Conservation (phyloP, 2,329 filamentous ascomycete species). For the Cladosporium sp. region DNA sequence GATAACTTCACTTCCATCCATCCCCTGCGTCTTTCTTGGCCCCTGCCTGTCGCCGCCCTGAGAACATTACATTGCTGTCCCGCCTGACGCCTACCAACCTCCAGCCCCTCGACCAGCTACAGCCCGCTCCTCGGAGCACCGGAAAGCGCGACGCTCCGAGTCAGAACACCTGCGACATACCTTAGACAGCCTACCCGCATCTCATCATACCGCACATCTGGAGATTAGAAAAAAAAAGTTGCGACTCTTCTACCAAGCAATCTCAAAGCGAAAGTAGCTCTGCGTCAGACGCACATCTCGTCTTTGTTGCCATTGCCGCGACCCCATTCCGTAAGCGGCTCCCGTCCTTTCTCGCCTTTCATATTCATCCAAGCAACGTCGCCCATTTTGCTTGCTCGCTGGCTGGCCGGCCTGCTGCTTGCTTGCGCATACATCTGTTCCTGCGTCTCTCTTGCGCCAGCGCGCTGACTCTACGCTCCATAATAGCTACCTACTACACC, state of each 20-base stretch:
- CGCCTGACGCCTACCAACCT: background rate
- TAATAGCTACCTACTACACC: background rate
- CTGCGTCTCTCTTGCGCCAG: too few species aligned
- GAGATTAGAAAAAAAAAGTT: too few species aligned
- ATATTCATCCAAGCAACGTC: constrained; percentile 5
- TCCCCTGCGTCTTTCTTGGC: background rate
- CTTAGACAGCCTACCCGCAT: background rate
- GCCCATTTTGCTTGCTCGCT: background rate
- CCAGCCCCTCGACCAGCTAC: background rate
- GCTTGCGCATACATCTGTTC: too few species aligned
- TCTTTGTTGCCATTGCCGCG: constrained; percentile 6
- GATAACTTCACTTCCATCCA: background rate
- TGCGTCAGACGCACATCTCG: background rate
- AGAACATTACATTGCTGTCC: background rate
- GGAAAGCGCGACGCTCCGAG: constrained; percentile 10
- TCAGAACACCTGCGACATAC: background rate
- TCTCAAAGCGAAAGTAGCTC: too few species aligned
- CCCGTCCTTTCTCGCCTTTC: constrained; percentile 1
- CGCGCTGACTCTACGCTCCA: background rate
- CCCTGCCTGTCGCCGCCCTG: background rate
- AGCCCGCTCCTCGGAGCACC: constrained; percentile 3
- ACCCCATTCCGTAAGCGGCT: constrained; percentile 6
- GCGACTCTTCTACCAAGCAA: too few species aligned
- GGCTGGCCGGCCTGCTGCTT: too few species aligned
- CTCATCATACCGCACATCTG: background rate